A percentile compares a stretch with the other conserved stretches of the same genome.
These are phyloP conservation scores for Ceratocystis cacaofunesta DNA, from an alignment of 2,329 filamentous ascomycete genomes.

Conservation along the genomic window DNA sequence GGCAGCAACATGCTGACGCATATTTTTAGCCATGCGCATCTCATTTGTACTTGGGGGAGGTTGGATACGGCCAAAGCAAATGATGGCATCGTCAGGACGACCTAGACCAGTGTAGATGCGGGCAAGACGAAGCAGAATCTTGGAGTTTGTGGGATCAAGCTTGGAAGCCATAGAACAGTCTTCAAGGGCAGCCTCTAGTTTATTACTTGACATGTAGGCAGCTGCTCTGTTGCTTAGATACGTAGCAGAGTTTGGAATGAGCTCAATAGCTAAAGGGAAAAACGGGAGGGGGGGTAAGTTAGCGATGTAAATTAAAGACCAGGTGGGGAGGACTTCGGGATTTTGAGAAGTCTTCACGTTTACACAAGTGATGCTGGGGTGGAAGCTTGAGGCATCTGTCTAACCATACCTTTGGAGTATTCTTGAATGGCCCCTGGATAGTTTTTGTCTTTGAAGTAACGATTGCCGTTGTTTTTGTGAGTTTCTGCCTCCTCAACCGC, in stretches of 20 bases:
- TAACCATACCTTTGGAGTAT: slow-evolving; percentile 70
- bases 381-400: neutral
- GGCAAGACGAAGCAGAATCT: slow-evolving; percentile 75
- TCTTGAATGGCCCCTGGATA: slow-evolving; percentile 78
- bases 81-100: slow-evolving; percentile 71
- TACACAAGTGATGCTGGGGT: neutral
- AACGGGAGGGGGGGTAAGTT: neutral
- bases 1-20: slow-evolving; percentile 66
- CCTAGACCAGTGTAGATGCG: slow-evolving; percentile 82
- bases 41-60: slow-evolving; percentile 75
- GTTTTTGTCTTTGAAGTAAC: slow-evolving; percentile 90
- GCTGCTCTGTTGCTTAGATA: slow-evolving; percentile 93
- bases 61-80: slow-evolving; percentile 65
- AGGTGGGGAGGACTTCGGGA: too few relatives aligned
- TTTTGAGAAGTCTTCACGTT: neutral
- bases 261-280: slow-evolving; percentile 59
- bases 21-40: slow-evolving; percentile 64
- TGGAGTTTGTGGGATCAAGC: slow-evolving; percentile 71
- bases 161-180: slow-evolving; percentile 74
- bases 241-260: slow-evolving; percentile 70
- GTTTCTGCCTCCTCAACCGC: slow-evolving; percentile 65
- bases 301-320: too few relatives aligned
- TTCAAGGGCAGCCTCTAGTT: slow-evolving; percentile 65
- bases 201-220: slow-evolving; percentile 76
- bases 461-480: slow-evolving; percentile 87